phyloP scores from a whole-genome alignment of 768 basidiomycete species.

The Russula sp. region DNA sequence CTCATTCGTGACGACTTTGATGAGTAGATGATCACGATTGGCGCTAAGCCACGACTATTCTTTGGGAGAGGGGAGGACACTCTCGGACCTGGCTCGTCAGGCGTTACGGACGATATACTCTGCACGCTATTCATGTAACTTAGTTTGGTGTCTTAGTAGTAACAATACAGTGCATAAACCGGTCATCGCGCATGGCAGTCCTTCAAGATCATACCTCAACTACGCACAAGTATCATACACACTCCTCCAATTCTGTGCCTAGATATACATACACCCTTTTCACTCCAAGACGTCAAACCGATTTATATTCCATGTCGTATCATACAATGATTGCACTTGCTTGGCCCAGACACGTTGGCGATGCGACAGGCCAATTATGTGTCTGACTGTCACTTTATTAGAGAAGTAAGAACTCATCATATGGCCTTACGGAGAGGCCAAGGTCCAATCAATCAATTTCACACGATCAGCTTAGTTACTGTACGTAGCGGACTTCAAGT shows the following conservation, averaged over 20 bases:
- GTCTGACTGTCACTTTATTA: too few relatives aligned
- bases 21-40: conserved; percentile 1
- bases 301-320: too few relatives aligned
- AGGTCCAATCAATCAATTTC: too few relatives aligned
- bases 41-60: not conserved
- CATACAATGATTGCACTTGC: too few relatives aligned
- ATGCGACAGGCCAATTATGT: too few relatives aligned
- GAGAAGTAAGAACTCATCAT: not conserved
- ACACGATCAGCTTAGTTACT: not conserved
- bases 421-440: not conserved
- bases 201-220: too few relatives aligned
- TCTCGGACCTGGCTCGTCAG: not conserved
- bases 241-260: too few relatives aligned
- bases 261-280: too few relatives aligned
- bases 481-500: not conserved
- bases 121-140: conserved; percentile 8
- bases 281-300: too few relatives aligned
- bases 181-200: not conserved
- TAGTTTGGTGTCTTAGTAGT: not conserved
- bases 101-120: not conserved
- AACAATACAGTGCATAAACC: not conserved
- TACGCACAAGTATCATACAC: too few relatives aligned
- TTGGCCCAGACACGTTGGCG: too few relatives aligned
- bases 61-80: not conserved
- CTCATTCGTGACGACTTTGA: conserved; percentile 2